Conservation (phyloP, 208 protist genomes). For the Leishmania gerbilli region DNA sequence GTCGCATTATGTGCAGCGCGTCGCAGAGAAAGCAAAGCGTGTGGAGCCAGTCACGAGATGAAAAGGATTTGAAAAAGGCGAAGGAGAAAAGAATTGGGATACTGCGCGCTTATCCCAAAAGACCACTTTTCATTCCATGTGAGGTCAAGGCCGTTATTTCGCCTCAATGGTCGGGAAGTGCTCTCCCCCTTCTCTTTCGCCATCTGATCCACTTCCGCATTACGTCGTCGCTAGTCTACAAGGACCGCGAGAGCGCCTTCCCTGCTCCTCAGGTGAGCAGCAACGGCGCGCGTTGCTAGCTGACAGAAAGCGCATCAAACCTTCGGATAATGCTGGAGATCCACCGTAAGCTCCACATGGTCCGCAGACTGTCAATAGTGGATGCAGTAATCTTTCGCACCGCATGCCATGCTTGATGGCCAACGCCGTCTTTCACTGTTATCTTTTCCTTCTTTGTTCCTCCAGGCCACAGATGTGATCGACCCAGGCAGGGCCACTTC, state of each 20-base stretch:
- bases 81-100: constrained; percentile 3
- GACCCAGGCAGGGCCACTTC: background rate
- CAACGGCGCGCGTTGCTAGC: background rate
- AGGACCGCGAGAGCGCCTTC: background rate
- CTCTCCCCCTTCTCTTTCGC: background rate
- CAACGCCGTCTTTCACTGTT: background rate
- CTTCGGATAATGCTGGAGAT: background rate
- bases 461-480: background rate
- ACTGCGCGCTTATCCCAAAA: background rate
- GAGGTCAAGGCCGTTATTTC: background rate
- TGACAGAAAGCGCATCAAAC: background rate
- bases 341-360: background rate
- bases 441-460: background rate
- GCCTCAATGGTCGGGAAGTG: background rate
- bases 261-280: background rate
- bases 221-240: background rate
- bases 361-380: background rate
- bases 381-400: background rate
- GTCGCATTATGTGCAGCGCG: background rate
- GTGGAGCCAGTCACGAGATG: background rate
- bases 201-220: background rate
- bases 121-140: background rate
- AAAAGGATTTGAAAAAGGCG: constrained; percentile 3
- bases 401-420: background rate
- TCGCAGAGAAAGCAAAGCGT: background rate